Evolutionary conservation across 441 rosid species (phyloP).

Genomic region (Rhodomyrtus psidioides): DNA sequence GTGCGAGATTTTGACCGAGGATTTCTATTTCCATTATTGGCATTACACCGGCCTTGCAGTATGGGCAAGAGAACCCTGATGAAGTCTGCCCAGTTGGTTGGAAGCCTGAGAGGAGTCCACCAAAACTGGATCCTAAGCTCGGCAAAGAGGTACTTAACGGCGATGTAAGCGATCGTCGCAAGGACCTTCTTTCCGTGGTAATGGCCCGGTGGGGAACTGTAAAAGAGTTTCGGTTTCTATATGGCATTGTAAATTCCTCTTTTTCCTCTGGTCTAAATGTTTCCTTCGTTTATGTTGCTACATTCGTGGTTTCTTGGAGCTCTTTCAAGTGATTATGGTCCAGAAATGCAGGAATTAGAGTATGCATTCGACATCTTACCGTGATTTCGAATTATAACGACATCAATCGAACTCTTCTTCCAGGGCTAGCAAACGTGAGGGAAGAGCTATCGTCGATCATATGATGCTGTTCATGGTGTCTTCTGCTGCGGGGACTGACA

Average conservation of each 20-base stretch:
- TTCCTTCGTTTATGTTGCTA: neutral
- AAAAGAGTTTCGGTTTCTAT: slow-evolving; percentile 4
- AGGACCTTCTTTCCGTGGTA: neutral
- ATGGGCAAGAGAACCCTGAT: slow-evolving; percentile 83
- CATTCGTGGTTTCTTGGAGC: neutral
- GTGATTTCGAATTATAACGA: neutral
- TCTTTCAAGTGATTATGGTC: neutral
- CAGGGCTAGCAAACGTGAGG: neutral
- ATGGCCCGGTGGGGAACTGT: slow-evolving; percentile 5
- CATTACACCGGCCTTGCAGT: slow-evolving; percentile 52
- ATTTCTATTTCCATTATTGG: neutral
- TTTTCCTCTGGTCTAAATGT: neutral
- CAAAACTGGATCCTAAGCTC: slow-evolving; percentile 88
- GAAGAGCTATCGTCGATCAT: neutral
- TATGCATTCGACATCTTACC: neutral
- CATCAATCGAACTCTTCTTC: neutral
- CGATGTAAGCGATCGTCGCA: slow-evolving; percentile 21
- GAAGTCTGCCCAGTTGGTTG: slow-evolving; percentile 96
- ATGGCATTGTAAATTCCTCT: neutral
- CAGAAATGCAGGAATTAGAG: neutral
- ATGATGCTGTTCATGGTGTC: neutral
- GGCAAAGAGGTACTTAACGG: slow-evolving; percentile 87
- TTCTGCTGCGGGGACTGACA: neutral
- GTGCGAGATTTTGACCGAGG: neutral
- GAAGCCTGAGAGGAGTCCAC: slow-evolving; percentile 92